Conservation (phyloP, 106 monocot genomes). For the Alisma plantagoaquatica region DNA sequence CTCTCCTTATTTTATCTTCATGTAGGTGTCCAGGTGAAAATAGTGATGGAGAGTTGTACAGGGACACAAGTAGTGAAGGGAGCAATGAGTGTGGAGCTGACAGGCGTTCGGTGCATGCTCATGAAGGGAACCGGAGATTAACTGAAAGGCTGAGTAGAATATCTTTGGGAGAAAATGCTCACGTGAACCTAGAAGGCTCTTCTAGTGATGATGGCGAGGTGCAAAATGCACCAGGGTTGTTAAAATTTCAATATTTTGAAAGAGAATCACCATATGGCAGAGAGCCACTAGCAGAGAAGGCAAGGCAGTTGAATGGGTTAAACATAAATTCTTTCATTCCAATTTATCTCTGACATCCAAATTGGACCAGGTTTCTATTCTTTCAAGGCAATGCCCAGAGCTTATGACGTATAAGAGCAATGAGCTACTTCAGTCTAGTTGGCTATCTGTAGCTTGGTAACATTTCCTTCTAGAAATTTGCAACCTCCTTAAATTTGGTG, state of each 20-base stretch:
- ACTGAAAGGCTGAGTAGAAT: slow-evolving; percentile 12
- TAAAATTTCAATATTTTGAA: slow-evolving; percentile 71
- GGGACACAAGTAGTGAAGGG: slow-evolving; percentile 56
- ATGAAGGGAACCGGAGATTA: background rate
- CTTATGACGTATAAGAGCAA: too few relatives aligned
- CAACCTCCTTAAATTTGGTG: too few relatives aligned
- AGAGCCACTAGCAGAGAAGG: slow-evolving; percentile 85
- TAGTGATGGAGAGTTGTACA: slow-evolving; percentile 42
- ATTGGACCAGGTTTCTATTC: too few relatives aligned
- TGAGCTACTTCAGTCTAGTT: too few relatives aligned
- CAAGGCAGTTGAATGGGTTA: slow-evolving; percentile 4
- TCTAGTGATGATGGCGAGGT: slow-evolving; percentile 30
- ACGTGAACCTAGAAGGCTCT: slow-evolving; percentile 21
- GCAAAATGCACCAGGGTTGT: slow-evolving; percentile 20
- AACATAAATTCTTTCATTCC: background rate
- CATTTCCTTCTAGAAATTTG: too few relatives aligned
- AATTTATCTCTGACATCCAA: too few relatives aligned
- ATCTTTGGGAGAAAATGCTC: slow-evolving; percentile 16
- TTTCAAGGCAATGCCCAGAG: too few relatives aligned
- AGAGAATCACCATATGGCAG: slow-evolving; percentile 58
- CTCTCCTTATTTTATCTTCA: too few relatives aligned
- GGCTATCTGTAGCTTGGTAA: too few relatives aligned
- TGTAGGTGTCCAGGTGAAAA: slow-evolving; percentile 48
- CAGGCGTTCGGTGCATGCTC: background rate
- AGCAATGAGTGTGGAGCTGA: slow-evolving; percentile 40